Base-by-base conservation (phyloP, 306 rosid species). In the Albizia julibrissin region DNA sequence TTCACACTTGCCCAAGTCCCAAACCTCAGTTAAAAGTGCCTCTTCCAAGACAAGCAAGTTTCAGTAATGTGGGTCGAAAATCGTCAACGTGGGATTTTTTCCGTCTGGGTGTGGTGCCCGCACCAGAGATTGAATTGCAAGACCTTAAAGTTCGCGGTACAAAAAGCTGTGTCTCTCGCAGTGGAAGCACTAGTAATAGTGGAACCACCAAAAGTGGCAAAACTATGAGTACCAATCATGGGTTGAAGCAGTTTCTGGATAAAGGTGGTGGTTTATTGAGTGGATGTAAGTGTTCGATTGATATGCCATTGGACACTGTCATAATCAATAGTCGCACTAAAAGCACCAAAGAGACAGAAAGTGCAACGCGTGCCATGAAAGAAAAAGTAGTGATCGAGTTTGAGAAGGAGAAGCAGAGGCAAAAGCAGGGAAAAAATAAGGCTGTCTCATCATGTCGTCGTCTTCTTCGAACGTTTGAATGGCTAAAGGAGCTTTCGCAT, bases 401-500 rank as follows among this genome's bases (percentile, higher is more conserved):
- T 74, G 84, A 78, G 85, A 87, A 50, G 87, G 89, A 83, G 89
- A 82, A 85, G 18, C 79, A 81, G 37, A 81, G 84, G 75, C 54
- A 68, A 74, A 86, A 88, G 87, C 79, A 79, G 44, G 86, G 80
- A 83, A 89, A 90, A 88, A 85, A 52, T 21, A 56, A 85, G 67
- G 85, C 74, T n/a, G 80, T 78, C 87, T 90, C 91, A 72, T 15
- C 50, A 46, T 18, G 16, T 46, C 83, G 83, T 86, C 26, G 31
- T 58, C 83, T 83, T 86, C 90, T 75, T 81, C 85, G 91, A 87
- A 92, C 89, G 21, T 86, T 74, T 87, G 92, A 90, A 76, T 92
- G 97, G 97, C 65, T 92, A 77, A 86, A 83, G 84, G 88, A 83
- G 83, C 91, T 88, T 73, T 85, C 92, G 80, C 89, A 88, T 77